phyloP scores from a whole-genome alignment of 257 asterid species.

The Agastache rugosa region DNA sequence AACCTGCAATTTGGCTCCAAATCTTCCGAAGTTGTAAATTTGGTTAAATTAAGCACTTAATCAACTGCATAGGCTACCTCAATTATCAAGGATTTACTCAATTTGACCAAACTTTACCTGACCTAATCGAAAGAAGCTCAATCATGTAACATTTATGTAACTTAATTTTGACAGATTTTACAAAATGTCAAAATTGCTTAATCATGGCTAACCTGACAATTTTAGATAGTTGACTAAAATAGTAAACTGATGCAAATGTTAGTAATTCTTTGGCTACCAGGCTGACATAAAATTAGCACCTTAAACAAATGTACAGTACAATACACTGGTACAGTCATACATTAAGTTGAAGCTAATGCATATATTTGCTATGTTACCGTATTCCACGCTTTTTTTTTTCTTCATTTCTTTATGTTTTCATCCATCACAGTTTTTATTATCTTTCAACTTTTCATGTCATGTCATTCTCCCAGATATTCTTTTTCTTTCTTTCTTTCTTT shows the following conservation, averaged over 20 bases:
- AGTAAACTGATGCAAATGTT: not conserved
- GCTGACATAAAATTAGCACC: not conserved
- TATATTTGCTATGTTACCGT: constrained; percentile 1
- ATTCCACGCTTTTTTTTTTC: not conserved
- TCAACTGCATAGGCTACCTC: not conserved
- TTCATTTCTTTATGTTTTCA: constrained; percentile 4
- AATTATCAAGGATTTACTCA: not conserved
- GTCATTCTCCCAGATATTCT: not conserved
- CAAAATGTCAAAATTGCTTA: not conserved
- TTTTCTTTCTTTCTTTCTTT: too few relatives aligned
- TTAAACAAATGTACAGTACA: not conserved
- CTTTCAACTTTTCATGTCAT: constrained; percentile 18
- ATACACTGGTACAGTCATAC: not conserved
- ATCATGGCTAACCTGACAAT: not conserved
- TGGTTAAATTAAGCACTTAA: not conserved
- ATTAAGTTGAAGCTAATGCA: constrained; percentile 23
- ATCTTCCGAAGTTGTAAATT: not conserved
- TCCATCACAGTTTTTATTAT: not conserved
- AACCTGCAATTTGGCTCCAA: not conserved
- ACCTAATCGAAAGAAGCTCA: not conserved
- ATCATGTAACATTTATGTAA: not conserved
- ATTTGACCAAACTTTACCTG: not conserved
- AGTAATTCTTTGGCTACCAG: not conserved
- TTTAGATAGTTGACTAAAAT: not conserved
- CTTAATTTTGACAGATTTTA: not conserved